Base-by-base conservation (phyloP, 768 basidiomycete species). In the Collybia mongolica region DNA sequence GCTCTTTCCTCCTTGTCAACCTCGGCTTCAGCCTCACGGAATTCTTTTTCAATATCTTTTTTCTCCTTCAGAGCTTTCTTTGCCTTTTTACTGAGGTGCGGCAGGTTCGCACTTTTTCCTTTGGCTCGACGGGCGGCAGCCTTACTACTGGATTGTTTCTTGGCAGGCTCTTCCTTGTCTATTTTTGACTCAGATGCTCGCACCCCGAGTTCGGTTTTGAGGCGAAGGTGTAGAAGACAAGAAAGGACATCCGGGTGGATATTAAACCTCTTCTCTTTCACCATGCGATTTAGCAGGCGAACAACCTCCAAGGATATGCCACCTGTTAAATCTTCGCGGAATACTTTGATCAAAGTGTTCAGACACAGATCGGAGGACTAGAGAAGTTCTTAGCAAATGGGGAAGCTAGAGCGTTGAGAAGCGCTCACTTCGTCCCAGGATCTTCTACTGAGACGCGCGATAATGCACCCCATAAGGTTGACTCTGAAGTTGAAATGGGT, bases 401-500 rank as follows among this genome's bases (percentile, higher is more conserved):
- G 38, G 49, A 52, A 39, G 54, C 47, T 35, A 48, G 48, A 42
- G 45, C 39, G 42, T 32, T 18, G 41, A 48, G 52, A 45, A 44
- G 37, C 22, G 66, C 84, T 63, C 60, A 94, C 96, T 68, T 84
- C 76, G 69, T 94, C 89, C 94, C 95, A 98, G 17, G 87, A 84
- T 63, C 81, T 88, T 64, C 82, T 83, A 64, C 93, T 94, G 41
- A 98, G 68, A 12, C 83, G 82, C 43, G 86, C 83, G 19, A 98
- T 83, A 51, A 98, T 74, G 44, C 87, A 86, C 53, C 84, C 84
- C 83, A 97, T 92, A 58, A 99, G 79, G 72, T 98, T 97, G 56
- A 82, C 77, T 39, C 90, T 83, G 67, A 98, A 98, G 72, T 98
- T 99, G 83, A 99, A 99, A 70, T 98, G 94, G 12, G 92, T 89